phyloP scores from a whole-genome alignment of 441 rosid genomes.

The Populus hybrid region DNA sequence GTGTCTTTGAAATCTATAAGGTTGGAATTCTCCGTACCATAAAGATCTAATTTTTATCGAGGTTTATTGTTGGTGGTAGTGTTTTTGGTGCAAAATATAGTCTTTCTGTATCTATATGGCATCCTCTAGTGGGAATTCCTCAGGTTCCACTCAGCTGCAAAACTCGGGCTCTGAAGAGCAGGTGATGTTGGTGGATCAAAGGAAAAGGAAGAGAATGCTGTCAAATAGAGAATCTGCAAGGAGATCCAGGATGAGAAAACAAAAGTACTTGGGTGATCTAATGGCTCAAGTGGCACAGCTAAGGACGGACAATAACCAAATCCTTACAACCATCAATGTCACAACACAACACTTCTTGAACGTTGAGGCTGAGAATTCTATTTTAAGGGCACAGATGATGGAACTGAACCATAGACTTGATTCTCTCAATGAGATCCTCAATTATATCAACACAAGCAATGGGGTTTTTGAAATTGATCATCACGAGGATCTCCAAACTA shows the following conservation, averaged over 20 bases:
- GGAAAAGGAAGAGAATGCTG: conserved; percentile 75
- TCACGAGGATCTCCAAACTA: conserved; percentile 17
- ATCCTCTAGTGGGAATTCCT: conserved; percentile 54
- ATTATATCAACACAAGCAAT: conserved; percentile 28
- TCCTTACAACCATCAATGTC: conserved; percentile 43
- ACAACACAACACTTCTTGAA: conserved; percentile 43
- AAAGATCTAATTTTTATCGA: conserved; percentile 27
- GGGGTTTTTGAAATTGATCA: conserved; percentile 18
- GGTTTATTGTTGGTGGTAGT: conserved; percentile 19
- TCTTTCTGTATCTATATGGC: conserved; percentile 13
- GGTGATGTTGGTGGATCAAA: conserved; percentile 46
- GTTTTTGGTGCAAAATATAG: background rate
- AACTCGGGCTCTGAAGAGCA: conserved; percentile 53
- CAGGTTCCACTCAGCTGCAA: conserved; percentile 38
- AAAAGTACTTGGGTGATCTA: conserved; percentile 68
- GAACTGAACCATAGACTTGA: conserved; percentile 65
- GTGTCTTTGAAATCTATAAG: background rate
- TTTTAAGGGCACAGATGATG: conserved; percentile 55
- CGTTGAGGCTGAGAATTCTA: conserved; percentile 65
- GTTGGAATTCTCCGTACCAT: background rate
- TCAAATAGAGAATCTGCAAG: conserved; percentile 89
- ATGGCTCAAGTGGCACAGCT: conserved; percentile 44
- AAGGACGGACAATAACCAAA: conserved; percentile 45
- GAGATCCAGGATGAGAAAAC: conserved; percentile 87
- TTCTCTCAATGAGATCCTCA: conserved; percentile 58